Percentiles rank a stretch among this genome's conserved stretches.
phyloP scores from a whole-genome alignment of 73 alveolate genomes.

The Blepharisma stoltei region DNA sequence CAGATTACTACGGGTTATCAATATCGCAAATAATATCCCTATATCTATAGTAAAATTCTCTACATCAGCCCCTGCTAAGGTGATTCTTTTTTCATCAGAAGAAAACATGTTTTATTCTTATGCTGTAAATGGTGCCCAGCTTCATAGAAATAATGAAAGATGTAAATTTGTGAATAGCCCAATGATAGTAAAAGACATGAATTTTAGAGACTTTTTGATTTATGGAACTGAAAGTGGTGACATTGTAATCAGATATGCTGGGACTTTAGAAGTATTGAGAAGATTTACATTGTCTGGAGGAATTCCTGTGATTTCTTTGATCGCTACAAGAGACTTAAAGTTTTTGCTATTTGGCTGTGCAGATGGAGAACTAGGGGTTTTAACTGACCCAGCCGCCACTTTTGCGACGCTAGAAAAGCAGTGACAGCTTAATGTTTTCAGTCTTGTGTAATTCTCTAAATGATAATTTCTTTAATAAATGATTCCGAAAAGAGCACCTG shows the following conservation, averaged over 20 bases:
- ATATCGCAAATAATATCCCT: conserved; percentile 49
- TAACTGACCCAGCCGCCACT: conserved; percentile 35
- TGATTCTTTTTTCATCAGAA: conserved; percentile 53
- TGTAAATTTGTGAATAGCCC: conserved; percentile 48
- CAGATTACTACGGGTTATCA: conserved; percentile 45
- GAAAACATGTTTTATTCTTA: conserved; percentile 57
- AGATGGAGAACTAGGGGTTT: conserved; percentile 74
- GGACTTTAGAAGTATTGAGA: conserved; percentile 32
- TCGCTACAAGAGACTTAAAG: conserved; percentile 48
- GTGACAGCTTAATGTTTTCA: too few species aligned
- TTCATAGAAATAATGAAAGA: conserved; percentile 41
- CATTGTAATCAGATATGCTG: conserved; percentile 48
- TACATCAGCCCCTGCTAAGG: conserved; percentile 57
- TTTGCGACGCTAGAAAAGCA: too few species aligned
- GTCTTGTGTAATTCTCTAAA: too few species aligned
- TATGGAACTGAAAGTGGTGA: conserved; percentile 87
- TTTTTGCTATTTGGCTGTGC: conserved; percentile 71
- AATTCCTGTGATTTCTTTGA: conserved; percentile 58
- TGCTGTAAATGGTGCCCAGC: neutral
- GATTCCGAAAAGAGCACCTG: neutral
- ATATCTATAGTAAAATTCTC: conserved; percentile 49
- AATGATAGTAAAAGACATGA: conserved; percentile 41
- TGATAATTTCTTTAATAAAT: too few species aligned
- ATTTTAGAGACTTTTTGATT: conserved; percentile 55
- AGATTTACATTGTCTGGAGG: conserved; percentile 44